phyloP scores from a whole-genome alignment of 495 filamentous ascomycete species.

The Aspergillus avenaceus region DNA sequence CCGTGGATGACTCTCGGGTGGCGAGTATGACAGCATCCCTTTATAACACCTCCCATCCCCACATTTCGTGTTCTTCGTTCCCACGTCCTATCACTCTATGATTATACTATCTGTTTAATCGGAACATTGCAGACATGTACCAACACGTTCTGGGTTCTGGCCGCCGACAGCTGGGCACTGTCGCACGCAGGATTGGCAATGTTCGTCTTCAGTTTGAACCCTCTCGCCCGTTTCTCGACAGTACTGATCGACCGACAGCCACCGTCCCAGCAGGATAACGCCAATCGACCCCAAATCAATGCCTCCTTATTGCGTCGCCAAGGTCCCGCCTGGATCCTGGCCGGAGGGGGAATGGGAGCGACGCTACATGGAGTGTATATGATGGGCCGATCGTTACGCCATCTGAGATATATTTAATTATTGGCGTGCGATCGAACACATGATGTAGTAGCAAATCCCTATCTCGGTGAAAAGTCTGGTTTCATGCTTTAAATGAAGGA shows the following conservation, averaged over 20 bases:
- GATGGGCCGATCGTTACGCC: constrained; percentile 28
- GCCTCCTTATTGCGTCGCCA: constrained; percentile 24
- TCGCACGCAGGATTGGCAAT: constrained; percentile 6
- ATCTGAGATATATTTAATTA: constrained; percentile 26
- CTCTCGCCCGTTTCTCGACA: not conserved
- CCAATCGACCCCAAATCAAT: constrained; percentile 7
- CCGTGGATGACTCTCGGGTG: too few relatives aligned
- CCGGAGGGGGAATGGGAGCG: constrained; percentile 28
- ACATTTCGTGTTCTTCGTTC: too few relatives aligned
- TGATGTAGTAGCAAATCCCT: too few relatives aligned
- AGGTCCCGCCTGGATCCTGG: constrained; percentile 27
- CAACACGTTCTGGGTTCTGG: constrained; percentile 14
- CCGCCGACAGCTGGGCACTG: constrained; percentile 3
- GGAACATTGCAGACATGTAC: constrained; percentile 13
- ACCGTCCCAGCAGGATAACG: not conserved
- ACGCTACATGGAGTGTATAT: constrained; percentile 27
- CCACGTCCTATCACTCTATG: too few relatives aligned
- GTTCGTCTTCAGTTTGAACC: not conserved
- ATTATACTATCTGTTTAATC: too few relatives aligned
- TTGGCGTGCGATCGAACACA: too few relatives aligned
- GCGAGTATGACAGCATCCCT: too few relatives aligned
- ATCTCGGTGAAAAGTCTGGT: too few relatives aligned
- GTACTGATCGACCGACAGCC: too few relatives aligned
- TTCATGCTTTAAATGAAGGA: too few relatives aligned
- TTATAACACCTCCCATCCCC: too few relatives aligned